Conservation (phyloP, 345 rosid species). For the Xanthoceras sorbifolium region DNA sequence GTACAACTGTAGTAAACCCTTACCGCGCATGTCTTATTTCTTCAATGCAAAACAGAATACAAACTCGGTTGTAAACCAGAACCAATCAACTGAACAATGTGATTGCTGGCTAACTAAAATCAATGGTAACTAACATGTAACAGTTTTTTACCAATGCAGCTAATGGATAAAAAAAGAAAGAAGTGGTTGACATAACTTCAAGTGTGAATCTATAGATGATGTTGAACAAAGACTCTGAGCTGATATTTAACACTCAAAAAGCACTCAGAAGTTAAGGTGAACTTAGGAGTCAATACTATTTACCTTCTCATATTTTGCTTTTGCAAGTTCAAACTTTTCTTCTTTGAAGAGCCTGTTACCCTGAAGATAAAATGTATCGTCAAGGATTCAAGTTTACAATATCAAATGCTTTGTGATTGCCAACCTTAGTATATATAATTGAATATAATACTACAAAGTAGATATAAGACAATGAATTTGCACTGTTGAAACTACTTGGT, state of each 20-base stretch:
- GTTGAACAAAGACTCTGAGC: neutral
- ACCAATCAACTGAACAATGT: neutral
- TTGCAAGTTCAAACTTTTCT: slow-evolving; percentile 94
- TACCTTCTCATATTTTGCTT: slow-evolving; percentile 96
- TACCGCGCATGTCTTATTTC: neutral
- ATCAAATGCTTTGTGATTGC: neutral
- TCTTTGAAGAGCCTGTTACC: slow-evolving; percentile 95
- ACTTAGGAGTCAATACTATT: neutral
- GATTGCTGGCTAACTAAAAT: neutral
- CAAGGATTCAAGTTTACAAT: slow-evolving; percentile 1
- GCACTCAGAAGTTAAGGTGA: neutral
- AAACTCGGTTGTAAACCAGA: neutral
- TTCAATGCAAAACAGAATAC: neutral
- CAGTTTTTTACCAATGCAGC: neutral
- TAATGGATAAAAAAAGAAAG: neutral
- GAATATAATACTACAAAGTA: slow-evolving; percentile 3
- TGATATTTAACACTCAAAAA: neutral
- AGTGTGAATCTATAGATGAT: neutral
- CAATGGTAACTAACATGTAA: neutral
- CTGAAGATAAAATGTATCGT: slow-evolving; percentile 47
- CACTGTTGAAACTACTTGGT: slow-evolving; percentile 1
- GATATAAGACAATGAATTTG: slow-evolving; percentile 10
- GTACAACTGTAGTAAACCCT: neutral
- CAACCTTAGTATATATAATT: neutral
- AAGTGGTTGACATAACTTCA: neutral